Percentiles rank a stretch among this genome's conserved stretches.
These are phyloP conservation scores for Yamadazyma friedrichii DNA, from an alignment of 1,139 yeast species.

Conservation along the genomic window DNA sequence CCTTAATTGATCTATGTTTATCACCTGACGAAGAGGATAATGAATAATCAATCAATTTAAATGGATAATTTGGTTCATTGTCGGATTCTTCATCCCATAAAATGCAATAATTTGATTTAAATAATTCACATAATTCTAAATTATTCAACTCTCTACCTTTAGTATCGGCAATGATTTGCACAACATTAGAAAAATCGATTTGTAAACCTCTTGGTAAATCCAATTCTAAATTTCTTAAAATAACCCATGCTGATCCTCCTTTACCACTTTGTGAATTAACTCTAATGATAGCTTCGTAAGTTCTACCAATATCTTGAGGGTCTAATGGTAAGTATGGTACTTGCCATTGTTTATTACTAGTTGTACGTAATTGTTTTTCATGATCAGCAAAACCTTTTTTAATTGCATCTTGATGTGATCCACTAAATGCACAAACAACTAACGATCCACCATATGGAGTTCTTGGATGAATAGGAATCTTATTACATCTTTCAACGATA, in stretches of 20 bases:
- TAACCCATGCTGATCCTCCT: conserved; percentile 54
- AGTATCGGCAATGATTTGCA: conserved; percentile 40
- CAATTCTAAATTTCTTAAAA: conserved; percentile 45
- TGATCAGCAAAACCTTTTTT: conserved; percentile 43
- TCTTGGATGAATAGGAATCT: conserved; percentile 47
- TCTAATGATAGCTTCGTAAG: conserved; percentile 51
- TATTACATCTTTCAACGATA: conserved; percentile 46
- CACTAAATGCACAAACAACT: conserved; percentile 50
- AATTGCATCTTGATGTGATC: conserved; percentile 52
- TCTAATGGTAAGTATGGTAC: conserved; percentile 51
- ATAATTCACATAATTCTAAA: conserved; percentile 40
- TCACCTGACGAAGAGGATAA: conserved; percentile 26
- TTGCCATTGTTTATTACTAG: conserved; percentile 31
- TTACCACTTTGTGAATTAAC: conserved; percentile 52
- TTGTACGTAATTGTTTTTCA: conserved; percentile 27
- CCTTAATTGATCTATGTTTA: conserved; percentile 12
- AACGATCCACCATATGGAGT: conserved; percentile 51
- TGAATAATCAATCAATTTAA: conserved; percentile 53
- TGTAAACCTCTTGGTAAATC: conserved; percentile 49
- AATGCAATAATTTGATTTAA: conserved; percentile 33
- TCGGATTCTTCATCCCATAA: conserved; percentile 35
- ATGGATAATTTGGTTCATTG: conserved; percentile 33
- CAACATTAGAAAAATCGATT: conserved; percentile 40
- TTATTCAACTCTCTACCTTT: conserved; percentile 47
- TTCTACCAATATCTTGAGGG: conserved; percentile 49